phyloP scores from a whole-genome alignment of 129 eudicot genomes.

The Silybum marianum region DNA sequence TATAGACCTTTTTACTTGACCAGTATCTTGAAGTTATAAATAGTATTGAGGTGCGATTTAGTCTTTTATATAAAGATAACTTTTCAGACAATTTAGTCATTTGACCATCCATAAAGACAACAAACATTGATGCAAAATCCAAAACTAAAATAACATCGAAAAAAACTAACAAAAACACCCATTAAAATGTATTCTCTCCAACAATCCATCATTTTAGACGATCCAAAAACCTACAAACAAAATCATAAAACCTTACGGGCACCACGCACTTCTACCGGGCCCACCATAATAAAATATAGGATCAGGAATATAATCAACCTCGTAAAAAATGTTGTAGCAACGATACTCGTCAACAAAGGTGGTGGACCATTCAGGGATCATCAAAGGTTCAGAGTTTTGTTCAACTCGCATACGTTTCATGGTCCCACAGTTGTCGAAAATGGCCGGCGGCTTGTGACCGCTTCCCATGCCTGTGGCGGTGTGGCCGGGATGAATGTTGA shows the following conservation, averaged over 20 bases:
- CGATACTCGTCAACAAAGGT: slow-evolving; percentile 50
- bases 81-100: too few species aligned
- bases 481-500: slow-evolving; percentile 53
- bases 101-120: too few species aligned
- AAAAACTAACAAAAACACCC: too few species aligned
- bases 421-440: slow-evolving; percentile 38
- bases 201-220: too few species aligned
- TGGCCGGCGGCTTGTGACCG: slow-evolving; percentile 37
- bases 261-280: slow-evolving; percentile 59
- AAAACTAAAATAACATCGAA: too few species aligned
- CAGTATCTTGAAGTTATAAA: too few species aligned
- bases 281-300: slow-evolving; percentile 83
- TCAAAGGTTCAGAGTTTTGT: slow-evolving; percentile 39
- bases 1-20: too few species aligned
- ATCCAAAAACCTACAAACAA: background rate
- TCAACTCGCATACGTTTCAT: slow-evolving; percentile 54
- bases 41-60: too few species aligned
- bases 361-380: slow-evolving; percentile 52
- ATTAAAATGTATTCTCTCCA: too few species aligned
- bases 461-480: slow-evolving; percentile 60
- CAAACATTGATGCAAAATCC: too few species aligned
- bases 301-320: slow-evolving; percentile 55
- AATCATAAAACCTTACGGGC: slow-evolving; percentile 32
- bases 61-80: too few species aligned
- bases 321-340: slow-evolving; percentile 47